These are phyloP conservation scores for Creolimax fragrantissima DNA, from an alignment of 78 protist genomes.

Conservation along the genomic window DNA sequence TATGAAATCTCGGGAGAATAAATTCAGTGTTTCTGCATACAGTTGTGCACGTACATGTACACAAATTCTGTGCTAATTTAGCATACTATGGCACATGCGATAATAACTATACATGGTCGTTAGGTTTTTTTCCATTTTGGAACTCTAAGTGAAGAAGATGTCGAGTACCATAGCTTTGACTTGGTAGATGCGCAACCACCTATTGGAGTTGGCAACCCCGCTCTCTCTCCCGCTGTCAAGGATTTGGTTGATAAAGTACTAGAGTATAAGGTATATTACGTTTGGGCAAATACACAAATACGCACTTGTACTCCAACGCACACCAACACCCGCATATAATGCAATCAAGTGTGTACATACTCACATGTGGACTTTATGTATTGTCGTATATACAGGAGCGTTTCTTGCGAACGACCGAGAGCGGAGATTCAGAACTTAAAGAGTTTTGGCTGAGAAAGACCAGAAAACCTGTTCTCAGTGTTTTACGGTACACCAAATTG, in stretches of 20 bases:
- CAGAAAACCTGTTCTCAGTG: neutral
- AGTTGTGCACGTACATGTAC: too few species aligned
- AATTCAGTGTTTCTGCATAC: too few species aligned
- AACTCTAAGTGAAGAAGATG: neutral
- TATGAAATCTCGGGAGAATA: too few species aligned
- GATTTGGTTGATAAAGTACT: neutral
- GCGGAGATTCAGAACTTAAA: neutral
- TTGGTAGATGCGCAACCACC: conserved; percentile 1
- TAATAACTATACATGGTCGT: too few species aligned
- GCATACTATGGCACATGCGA: too few species aligned
- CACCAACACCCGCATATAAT: neutral
- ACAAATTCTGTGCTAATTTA: too few species aligned
- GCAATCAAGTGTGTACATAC: too few species aligned
- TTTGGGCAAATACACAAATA: neutral
- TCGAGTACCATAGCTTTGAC: neutral
- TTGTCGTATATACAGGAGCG: neutral
- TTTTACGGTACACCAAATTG: neutral
- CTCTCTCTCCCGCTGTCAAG: neutral
- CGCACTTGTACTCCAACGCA: neutral
- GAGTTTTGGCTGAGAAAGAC: conserved; percentile 12
- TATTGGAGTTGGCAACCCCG: neutral
- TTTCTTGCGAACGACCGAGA: neutral
- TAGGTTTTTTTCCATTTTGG: conserved; percentile 2
- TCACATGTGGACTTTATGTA: too few species aligned
- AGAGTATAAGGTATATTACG: neutral